These are phyloP conservation scores for Ophioceras dolichostomum DNA, from an alignment of 2,329 filamentous ascomycete genomes.

Conservation along the genomic window DNA sequence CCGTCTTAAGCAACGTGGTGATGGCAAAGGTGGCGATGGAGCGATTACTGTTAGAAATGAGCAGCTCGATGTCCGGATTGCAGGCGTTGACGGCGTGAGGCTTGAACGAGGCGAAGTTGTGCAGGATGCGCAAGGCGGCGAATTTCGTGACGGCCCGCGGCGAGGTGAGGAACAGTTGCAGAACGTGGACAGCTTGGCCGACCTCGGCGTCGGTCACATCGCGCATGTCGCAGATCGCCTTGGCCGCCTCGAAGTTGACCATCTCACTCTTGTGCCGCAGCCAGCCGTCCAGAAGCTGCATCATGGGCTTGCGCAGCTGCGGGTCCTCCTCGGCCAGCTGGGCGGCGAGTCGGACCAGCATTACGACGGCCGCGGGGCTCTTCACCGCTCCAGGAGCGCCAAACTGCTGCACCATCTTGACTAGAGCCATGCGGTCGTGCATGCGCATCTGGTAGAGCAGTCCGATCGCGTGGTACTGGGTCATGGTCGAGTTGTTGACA, in stretches of 20 bases:
- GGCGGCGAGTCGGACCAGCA: conserved; percentile 85
- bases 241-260: conserved; percentile 98
- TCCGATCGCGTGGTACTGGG: conserved; percentile 96
- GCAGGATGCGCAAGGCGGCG: conserved; percentile 87
- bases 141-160: conserved; percentile 96
- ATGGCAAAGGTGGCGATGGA: conserved; percentile 98
- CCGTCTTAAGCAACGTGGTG: conserved; percentile 94
- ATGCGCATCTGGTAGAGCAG: conserved; percentile 95
- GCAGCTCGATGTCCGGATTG: conserved; percentile 93
- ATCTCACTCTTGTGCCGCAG: conserved; percentile 97
- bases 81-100: conserved; percentile 82
- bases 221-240: conserved; percentile 90
- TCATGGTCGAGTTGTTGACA: conserved; percentile 94
- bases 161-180: conserved; percentile 94
- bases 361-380: conserved; percentile 82
- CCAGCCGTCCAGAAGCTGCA: conserved; percentile 92
- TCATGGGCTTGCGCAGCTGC: conserved; percentile 87
- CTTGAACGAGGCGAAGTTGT: conserved; percentile 95
- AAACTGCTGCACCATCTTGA: conserved; percentile 99
- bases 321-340: conserved; percentile 91
- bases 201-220: conserved; percentile 90
- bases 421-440: conserved; percentile 94
- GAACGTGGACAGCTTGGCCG: conserved; percentile 81
- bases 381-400: conserved; percentile 84
- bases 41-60: conserved; percentile 94